phyloP scores from a whole-genome alignment of 75 land plant genomes.

The Larix kaempferi region DNA sequence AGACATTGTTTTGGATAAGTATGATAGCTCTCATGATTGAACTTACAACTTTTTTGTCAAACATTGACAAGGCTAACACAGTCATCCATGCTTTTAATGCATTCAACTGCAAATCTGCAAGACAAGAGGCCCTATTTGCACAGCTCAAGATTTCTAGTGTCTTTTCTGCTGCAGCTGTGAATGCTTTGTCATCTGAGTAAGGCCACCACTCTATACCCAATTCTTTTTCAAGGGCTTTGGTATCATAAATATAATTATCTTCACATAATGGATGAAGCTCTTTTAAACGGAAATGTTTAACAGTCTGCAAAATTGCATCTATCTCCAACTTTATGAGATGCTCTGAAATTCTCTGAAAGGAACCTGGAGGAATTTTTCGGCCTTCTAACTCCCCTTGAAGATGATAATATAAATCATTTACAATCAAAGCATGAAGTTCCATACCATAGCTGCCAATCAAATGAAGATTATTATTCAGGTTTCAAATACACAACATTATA shows the following conservation, averaged over 20 bases:
- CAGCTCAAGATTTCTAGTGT: constrained; percentile 46
- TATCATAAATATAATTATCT: constrained; percentile 47
- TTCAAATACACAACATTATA: too few species aligned
- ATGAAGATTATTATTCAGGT: too few species aligned
- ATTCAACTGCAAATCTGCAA: constrained; percentile 48
- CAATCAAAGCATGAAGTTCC: constrained; percentile 40
- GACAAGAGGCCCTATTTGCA: constrained; percentile 46
- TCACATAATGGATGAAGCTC: constrained; percentile 27
- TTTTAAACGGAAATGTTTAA: constrained; percentile 17
- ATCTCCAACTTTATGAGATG: constrained; percentile 36
- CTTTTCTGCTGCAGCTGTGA: constrained; percentile 45
- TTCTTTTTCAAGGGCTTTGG: constrained; percentile 28
- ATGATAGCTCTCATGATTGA: constrained; percentile 6
- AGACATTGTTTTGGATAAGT: neutral
- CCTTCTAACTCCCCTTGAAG: constrained; percentile 84
- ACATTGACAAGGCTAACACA: constrained; percentile 35
- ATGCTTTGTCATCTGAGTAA: constrained; percentile 38
- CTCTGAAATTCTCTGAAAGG: constrained; percentile 63
- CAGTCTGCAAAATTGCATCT: constrained; percentile 23
- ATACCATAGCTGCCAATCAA: constrained; percentile 49
- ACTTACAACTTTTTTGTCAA: constrained; percentile 40
- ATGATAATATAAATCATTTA: constrained; percentile 81
- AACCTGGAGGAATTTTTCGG: constrained; percentile 58
- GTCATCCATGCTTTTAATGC: constrained; percentile 56
- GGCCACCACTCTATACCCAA: constrained; percentile 72